Base-by-base conservation (phyloP, 768 basidiomycete species). In the Plicaturopsis crispa region DNA sequence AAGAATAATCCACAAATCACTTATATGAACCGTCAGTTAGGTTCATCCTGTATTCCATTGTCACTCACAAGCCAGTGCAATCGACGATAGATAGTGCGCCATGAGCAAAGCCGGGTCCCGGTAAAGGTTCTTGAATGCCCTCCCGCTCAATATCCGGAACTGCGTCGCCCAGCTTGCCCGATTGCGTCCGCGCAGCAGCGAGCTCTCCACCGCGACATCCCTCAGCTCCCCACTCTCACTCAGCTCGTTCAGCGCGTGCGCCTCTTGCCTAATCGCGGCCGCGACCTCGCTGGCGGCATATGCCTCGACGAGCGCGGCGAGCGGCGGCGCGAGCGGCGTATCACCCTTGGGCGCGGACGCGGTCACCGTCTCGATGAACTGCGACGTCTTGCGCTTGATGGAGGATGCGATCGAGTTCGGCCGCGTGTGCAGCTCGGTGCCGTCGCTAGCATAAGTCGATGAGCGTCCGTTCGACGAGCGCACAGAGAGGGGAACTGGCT, bases 121-220 rank as follows among this genome's bases (percentile, higher is more conserved):
- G 57, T 99, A 98, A 43, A 99, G 60, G 53, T 98, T 98, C 74
- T 98, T 98, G 72, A 99, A 98, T 16, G 94, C 92, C 41, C 96
- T 65, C 18, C 93, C 93, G 55, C 91, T 96, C 55, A 99, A 62
- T 40, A 97, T 93, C 55, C 76, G 74, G 53, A 99, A 98, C 64
- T 99, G 96, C 13, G 85, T 93, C 31, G 68, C 69, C 76, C 81
- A 91, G 45, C 75, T 83, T 5, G 94, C 96, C 39, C 90, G 73
- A 59, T 84, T 79, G 48, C 80, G 65, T 12, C 83, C 84, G 36
- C 82, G 61, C 53, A 91, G 57, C 42, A 86, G 50, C 36, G 69
- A 62, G 24, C 75, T 84, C 60, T 89, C 86, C 19, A 73, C 63
- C 19, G 68, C 71, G 0, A 84, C 77, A 55, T 91, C 84, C 2